Base-by-base conservation (phyloP, 2,329 filamentous ascomycete species). In the Botryotinia calthae region DNA sequence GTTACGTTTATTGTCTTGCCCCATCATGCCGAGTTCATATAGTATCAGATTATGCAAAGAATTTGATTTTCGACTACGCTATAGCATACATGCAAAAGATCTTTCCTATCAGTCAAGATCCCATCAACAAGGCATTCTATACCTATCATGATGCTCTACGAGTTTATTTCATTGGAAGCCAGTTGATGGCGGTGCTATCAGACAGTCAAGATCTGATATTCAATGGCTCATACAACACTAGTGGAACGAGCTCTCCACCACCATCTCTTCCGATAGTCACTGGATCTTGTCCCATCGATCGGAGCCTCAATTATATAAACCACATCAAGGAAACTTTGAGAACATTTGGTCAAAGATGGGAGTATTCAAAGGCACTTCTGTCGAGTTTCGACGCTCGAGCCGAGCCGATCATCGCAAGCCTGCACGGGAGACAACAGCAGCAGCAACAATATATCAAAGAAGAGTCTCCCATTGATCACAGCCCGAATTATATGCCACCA, bases 131-230 rank as follows among this genome's bases (percentile, higher is more conserved):
- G 25, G 88, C 91, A 7, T 91, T 95, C 69, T 89, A 96, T 78
- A 95, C 93, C 0, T 97, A 95, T 78, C 91, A 97, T 79, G 95
- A 98, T 80, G 93, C 94, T 1, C 87, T 97, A 79, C 90, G 95
- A 70, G 90, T 93, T 1, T 96, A 93, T 79, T 97, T 91, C 78
- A 89, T 91, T 83, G 89, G 87, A 22, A 88, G 85, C 74, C 89
- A 91, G 77, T 87, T 91, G 73, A 82, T 90, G 25, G 87, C 88
- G 1, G 87, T 90, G 12, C 81, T 91, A n/a, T 83, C 84, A 5
- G 87, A 88, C 74, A 85, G 87, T 1, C 86, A 87, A 70, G 87
- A 90, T 61, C 81, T 87, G 74, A 83, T 91, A 4, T 82, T 91
- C 10, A 85, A 85, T 46, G 84, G 77, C 16, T 78, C 78, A 56